Evolutionary conservation across 257 asterid genomes (phyloP).

Genomic region (Salvia miltiorrhiza): DNA sequence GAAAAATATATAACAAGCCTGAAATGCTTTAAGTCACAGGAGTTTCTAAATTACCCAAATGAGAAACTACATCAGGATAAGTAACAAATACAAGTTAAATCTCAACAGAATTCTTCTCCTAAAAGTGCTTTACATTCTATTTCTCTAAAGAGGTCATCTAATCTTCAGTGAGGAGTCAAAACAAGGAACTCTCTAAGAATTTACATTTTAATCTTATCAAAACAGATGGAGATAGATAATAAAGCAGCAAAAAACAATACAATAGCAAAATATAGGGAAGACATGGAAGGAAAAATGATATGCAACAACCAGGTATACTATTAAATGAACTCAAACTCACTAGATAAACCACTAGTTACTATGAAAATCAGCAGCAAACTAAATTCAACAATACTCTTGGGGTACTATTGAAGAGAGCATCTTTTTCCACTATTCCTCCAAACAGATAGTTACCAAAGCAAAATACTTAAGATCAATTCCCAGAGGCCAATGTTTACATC

Average conservation of each 20-base stretch:
- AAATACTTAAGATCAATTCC: not conserved
- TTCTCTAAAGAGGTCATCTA: too few species aligned
- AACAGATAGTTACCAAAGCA: not conserved
- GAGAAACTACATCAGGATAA: too few species aligned
- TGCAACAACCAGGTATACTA: too few species aligned
- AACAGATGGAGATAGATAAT: not conserved
- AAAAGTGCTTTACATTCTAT: too few species aligned
- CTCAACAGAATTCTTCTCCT: too few species aligned
- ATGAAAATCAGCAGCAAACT: too few species aligned
- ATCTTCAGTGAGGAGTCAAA: too few species aligned
- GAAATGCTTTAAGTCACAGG: not conserved
- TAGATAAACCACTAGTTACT: too few species aligned
- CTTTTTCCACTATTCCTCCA: conserved; percentile 6
- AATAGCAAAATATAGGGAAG: too few species aligned
- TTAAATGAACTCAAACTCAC: too few species aligned
- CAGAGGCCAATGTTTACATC: not conserved
- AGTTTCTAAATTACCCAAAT: not conserved
- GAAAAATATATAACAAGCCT: not conserved
- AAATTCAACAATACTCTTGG: not conserved
- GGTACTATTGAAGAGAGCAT: not conserved
- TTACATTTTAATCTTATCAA: not conserved
- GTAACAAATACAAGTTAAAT: too few species aligned
- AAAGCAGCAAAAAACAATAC: not conserved
- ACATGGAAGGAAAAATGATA: too few species aligned
- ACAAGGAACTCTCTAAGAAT: not conserved